These are phyloP conservation scores for Pugionium cornutum DNA, from an alignment of 345 rosid genomes.

Conservation along the genomic window DNA sequence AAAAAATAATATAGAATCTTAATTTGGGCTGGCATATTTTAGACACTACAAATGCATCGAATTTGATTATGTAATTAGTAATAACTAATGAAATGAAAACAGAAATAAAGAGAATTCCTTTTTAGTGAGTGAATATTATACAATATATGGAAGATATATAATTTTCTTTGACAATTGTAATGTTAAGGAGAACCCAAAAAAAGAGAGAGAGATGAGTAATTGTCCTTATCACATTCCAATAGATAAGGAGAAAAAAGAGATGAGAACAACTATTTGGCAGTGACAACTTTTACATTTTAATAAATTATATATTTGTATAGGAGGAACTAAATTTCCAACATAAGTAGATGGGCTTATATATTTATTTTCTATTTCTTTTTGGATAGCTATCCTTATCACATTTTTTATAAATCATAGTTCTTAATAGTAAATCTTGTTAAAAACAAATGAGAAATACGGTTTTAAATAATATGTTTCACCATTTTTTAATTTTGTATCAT, in stretches of 20 bases:
- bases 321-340: slow-evolving; percentile 30
- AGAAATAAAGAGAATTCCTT: background rate
- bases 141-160: background rate
- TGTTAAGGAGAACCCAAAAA: background rate
- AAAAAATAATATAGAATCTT: background rate
- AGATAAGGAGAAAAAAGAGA: slow-evolving; percentile 17
- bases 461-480: too few species aligned
- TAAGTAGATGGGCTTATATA: slow-evolving; percentile 30
- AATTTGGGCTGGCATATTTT: background rate
- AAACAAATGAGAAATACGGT: background rate
- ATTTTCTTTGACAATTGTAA: background rate
- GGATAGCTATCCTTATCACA: background rate
- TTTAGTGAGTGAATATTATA: background rate
- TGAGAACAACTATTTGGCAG: slow-evolving; percentile 33
- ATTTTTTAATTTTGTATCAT: background rate
- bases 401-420: background rate
- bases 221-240: slow-evolving; percentile 34
- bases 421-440: background rate
- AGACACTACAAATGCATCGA: background rate
- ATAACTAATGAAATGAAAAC: background rate
- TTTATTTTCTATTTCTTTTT: background rate
- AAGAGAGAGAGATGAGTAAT: slow-evolving; percentile 9
- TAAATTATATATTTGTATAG: slow-evolving; percentile 16
- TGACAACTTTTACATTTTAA: slow-evolving; percentile 27
- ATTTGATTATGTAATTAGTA: background rate